These are phyloP conservation scores for Xylaria sp. DNA, from an alignment of 2,329 filamentous ascomycete genomes.

Conservation along the genomic window DNA sequence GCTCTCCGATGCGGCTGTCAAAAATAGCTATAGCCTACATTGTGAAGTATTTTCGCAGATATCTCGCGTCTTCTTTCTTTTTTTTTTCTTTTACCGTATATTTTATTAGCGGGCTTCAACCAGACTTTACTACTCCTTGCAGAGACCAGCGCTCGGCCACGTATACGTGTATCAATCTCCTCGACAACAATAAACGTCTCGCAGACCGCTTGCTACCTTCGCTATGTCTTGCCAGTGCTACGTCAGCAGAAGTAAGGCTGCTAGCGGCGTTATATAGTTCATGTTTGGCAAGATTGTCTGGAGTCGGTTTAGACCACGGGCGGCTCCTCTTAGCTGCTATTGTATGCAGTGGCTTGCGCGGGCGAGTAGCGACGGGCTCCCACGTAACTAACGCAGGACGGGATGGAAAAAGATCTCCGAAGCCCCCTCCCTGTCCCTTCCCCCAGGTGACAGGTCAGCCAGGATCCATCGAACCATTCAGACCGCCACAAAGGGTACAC, in stretches of 20 bases:
- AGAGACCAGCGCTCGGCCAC: no score
- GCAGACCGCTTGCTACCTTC: neutral
- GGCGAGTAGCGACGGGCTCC: neutral
- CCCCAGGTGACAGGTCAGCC: neutral
- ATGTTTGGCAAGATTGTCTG: neutral
- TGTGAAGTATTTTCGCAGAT: neutral
- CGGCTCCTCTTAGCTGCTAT: neutral
- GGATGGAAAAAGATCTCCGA: neutral
- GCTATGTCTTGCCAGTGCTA: neutral
- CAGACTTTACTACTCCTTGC: neutral
- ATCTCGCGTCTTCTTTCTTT: neutral
- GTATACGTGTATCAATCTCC: no score
- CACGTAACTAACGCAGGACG: neutral
- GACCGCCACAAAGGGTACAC: neutral
- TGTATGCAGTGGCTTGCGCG: neutral
- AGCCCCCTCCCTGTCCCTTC: no score
- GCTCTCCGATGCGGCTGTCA: conserved; percentile 25
- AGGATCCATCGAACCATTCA: neutral
- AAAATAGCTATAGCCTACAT: conserved; percentile 3
- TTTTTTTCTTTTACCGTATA: no score
- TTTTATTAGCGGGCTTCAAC: neutral
- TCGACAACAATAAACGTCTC: neutral
- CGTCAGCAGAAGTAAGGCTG: neutral
- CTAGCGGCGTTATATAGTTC: neutral
- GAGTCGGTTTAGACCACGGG: neutral